Evolutionary conservation across 2,329 filamentous ascomycete genomes (phyloP), one percentile per base, ranked within the genome.

Genomic region (Metarhizium humberi): DNA sequence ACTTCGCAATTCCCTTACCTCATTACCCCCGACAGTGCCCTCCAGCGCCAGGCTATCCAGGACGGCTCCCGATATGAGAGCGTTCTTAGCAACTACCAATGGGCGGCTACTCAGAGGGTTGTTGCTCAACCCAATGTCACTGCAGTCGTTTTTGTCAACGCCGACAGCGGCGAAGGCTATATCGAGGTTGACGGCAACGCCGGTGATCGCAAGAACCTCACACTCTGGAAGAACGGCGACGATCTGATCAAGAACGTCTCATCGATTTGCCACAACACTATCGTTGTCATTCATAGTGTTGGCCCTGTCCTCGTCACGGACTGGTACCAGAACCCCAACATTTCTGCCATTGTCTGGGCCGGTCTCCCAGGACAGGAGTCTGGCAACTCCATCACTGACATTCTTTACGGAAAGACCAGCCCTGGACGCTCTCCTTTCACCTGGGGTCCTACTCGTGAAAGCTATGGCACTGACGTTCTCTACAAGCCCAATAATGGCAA

Each of bases 191-290:
- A 92, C 59, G 87, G 83, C 54, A 96, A 96, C 68, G 75, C 79
- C 57, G 94, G 94, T 56, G 92, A 97, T 69, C 86, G 94, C 53
- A 91, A 92, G 65, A 96, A 99, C 72, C 77, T 99, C 42, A 96
- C 91, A 0, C 77, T 96, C 0, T 97, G 92, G 92, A 78, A 86
- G 57, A 80, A 85, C 56, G 92, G 90, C 45, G 90, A 97, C 53
- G 78, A 80, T 0, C 73, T 97, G 55, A 88, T 97, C 71, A 80
- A 87, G 71, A 90, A 87, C 50, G 89, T 96, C 11, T 85, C 90
- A 1, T 78, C 84, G 7, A 67, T 84, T 58, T 92, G 87, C 77
- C 84, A 86, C 74, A 96, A 96, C 78, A 96, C 91, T 13, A 87
- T 97, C 57, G 89, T 97, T 16, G 83, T 96, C 56, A 86, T 97